Base-by-base conservation (phyloP, 2,329 filamentous ascomycete species). In the Thermothelomyces thermophilus region DNA sequence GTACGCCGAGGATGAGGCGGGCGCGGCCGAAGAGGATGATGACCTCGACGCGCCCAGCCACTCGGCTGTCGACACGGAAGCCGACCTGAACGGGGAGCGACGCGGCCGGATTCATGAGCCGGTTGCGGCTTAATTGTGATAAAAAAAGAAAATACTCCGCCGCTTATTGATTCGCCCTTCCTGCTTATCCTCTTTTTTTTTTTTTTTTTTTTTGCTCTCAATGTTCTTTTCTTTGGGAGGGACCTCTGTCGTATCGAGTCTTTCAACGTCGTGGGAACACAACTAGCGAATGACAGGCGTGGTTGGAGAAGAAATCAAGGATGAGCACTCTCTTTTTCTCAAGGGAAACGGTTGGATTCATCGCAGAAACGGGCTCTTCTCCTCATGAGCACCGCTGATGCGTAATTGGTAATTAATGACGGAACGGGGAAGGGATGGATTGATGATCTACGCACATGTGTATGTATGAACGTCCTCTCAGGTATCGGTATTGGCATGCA, bases 31-130 rank as follows among this genome's bases (percentile, higher is more conserved):
- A 22, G 80, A 82, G 13, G 75, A 74, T 1, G 73, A 75, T 11
- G 69, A 70, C 5, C 36, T 61, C 13, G 58, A 62, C 9, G 61
- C 57, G 20, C 53, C 53, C 41, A 59, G 66, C 37, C 69, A 72
- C 53, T 79, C 76, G 3, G 67, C 73, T 19, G 63, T 75, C n/a
- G 76, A 76, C 42, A 75, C 71, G 40, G 77, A 80, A 47, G 66
- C 66, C 14, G 73, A 72, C 14, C 41, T 80, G 45, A 79, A 80
- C 52, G 75, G 75, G 48, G 80, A 84, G 66, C 71, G 66, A 49
- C 73, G 77, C 41, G 78, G 79, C 17, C 75, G 78, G 41, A 72
- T 73, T 41, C 74, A 80, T 58, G 76, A 79, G 62, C 65, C 69
- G 39, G 62, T 80, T 36, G 70, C 63, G 20, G 73, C 70, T 41